A percentile compares a stretch with the other conserved stretches of the same genome.
Evolutionary conservation across 1,284 basidiomycete species (phyloP).

Genomic region (Sutorius eximius): DNA sequence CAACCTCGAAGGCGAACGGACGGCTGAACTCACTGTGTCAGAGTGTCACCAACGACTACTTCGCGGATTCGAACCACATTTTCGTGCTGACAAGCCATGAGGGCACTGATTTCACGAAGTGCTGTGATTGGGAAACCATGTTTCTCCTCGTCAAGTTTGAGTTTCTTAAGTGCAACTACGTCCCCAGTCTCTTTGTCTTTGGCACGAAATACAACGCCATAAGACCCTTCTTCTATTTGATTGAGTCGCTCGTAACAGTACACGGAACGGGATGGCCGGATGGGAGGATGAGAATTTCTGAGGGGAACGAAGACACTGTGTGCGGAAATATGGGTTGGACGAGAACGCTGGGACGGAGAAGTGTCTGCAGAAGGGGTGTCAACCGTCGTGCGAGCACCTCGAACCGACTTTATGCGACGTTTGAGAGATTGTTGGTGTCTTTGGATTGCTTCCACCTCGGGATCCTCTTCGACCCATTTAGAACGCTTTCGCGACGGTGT

Average conservation of each 20-base stretch:
- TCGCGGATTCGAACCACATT: constrained; percentile 95
- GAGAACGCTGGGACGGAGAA: constrained; percentile 16
- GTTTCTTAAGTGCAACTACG: constrained; percentile 95
- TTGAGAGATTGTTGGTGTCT: constrained; percentile 41
- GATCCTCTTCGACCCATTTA: constrained; percentile 64
- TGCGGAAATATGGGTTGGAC: constrained; percentile 18
- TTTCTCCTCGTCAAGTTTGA: constrained; percentile 98
- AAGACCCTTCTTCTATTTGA: constrained; percentile 98
- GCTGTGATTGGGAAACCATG: constrained; percentile 98
- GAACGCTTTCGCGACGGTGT: constrained; percentile 64
- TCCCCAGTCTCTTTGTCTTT: constrained; percentile 91
- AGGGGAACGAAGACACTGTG: constrained; percentile 74
- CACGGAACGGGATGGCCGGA: constrained; percentile 84
- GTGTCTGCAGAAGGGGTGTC: constrained; percentile 17
- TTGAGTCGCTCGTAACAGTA: constrained; percentile 93
- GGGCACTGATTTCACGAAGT: constrained; percentile 90
- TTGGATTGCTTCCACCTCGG: constrained; percentile 38
- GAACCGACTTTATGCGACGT: constrained; percentile 45
- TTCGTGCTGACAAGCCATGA: constrained; percentile 90
- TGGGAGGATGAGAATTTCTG: constrained; percentile 71
- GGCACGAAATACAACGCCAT: constrained; percentile 96
- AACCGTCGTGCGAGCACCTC: constrained; percentile 14
- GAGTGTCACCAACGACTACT: constrained; percentile 97
- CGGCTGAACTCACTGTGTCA: constrained; percentile 83
- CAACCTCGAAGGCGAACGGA: constrained; percentile 4